Evolutionary conservation across 2,329 filamentous ascomycete species (phyloP), one percentile per base, ranked within the genome.

Genomic region (Ceratocystis huliohia): DNA sequence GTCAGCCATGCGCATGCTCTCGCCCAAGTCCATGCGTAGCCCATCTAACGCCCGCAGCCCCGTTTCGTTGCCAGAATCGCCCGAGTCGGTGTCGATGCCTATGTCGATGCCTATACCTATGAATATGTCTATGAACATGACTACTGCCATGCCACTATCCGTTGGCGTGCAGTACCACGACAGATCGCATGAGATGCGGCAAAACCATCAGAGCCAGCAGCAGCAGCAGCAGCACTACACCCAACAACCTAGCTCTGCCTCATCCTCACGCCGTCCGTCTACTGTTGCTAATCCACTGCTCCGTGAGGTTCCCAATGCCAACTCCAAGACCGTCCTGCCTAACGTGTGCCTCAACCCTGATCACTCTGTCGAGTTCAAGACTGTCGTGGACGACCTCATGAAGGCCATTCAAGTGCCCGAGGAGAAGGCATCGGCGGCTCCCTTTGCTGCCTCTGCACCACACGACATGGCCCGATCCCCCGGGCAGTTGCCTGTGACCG

Each of bases 311-410:
- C 69, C 69, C 13, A 69, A 68, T 53, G 63, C 64, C 8, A 50
- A 57, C 70, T 72, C 76, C 41, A 79, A 78, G 72, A 76, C 74
- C 10, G 77, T 79, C 67, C 75, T 74, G 3, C 74, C 75, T 70
- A 82, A 80, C 74, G 77, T 77, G 69, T 76, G 78, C 8, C 76
- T 79, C 37, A 74, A 78, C 67, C 76, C 78, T 67, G 75, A 78
- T 0, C 75, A 80, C 28, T 78, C 82, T n/a, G 77, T 84, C 48
- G 81, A 83, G 68, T 93, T 92, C 73, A 82, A 84, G n/a, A 96
- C 91, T 0, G 84, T 90, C 68, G 86, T 96, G 46, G 92, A 96
- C 73, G 86, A 85, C 53, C 77, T 97, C 53, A 96, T 96, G 91
- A 91, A 88, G 75, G 84, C 88, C 0, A 93, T 96, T 59, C 91